phyloP scores from a whole-genome alignment of 495 filamentous ascomycete species.

The Clavariopsis aquatica region DNA sequence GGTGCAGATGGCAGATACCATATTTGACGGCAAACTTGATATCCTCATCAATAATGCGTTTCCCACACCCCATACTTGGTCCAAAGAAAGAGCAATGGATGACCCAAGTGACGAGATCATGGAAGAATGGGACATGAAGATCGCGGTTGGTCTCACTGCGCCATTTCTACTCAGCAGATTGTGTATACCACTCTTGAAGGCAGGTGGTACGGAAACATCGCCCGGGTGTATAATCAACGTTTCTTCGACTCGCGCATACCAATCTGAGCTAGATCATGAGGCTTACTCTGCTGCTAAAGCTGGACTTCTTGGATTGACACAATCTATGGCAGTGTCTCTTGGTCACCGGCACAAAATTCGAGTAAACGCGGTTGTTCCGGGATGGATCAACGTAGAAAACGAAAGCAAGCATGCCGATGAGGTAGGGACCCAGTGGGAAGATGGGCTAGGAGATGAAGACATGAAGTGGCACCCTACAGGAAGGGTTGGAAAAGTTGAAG shows the following conservation, averaged over 20 bases:
- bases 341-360: slow-evolving; percentile 33
- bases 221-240: slow-evolving; percentile 40
- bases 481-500: slow-evolving; percentile 39
- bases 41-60: slow-evolving; percentile 27
- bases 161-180: slow-evolving; percentile 16
- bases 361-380: slow-evolving; percentile 40
- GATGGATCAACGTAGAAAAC: slow-evolving; percentile 42
- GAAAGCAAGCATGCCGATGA: slow-evolving; percentile 39
- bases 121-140: slow-evolving; percentile 19
- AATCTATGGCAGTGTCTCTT: slow-evolving; percentile 39
- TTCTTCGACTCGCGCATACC: slow-evolving; percentile 41
- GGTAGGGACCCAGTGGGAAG: slow-evolving; percentile 34
- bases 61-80: slow-evolving; percentile 8
- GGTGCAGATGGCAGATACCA: neutral
- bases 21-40: slow-evolving; percentile 9
- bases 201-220: slow-evolving; percentile 20
- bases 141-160: slow-evolving; percentile 24
- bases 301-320: slow-evolving; percentile 38
- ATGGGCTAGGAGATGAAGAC: slow-evolving; percentile 36
- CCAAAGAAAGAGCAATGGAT: slow-evolving; percentile 15
- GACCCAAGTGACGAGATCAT: slow-evolving; percentile 12
- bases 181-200: slow-evolving; percentile 14
- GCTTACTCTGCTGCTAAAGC: slow-evolving; percentile 40
- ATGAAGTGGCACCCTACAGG: slow-evolving; percentile 39
- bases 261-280: slow-evolving; percentile 40